Percentiles rank a stretch among this genome's conserved stretches.
phyloP scores from a whole-genome alignment of 2,329 filamentous ascomycete genomes.

The Pseudocercospora fijiensis region DNA sequence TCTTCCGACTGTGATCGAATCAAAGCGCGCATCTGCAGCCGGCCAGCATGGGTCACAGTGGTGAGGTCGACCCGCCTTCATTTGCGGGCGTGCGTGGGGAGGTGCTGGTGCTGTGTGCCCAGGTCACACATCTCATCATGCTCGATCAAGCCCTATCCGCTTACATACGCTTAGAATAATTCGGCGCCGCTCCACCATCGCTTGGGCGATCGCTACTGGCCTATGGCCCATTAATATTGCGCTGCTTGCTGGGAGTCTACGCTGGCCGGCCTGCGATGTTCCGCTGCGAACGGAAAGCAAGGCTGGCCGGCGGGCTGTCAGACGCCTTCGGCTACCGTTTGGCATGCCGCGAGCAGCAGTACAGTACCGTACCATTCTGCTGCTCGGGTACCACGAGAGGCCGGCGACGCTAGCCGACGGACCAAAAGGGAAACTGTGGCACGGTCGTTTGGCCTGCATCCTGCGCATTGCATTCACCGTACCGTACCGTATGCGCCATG shows the following conservation, averaged over 20 bases:
- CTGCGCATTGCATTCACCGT: slow-evolving; percentile 19
- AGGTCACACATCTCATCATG: slow-evolving; percentile 11
- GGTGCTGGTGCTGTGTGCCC: slow-evolving; percentile 7
- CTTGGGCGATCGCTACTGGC: slow-evolving; percentile 5
- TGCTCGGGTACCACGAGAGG: slow-evolving; percentile 19
- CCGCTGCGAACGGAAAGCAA: background rate
- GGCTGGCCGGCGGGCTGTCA: background rate
- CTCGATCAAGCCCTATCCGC: slow-evolving; percentile 14
- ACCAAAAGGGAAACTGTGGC: slow-evolving; percentile 14
- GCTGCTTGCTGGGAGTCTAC: background rate
- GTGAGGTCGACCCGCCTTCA: slow-evolving; percentile 7
- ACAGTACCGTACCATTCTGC: slow-evolving; percentile 65
- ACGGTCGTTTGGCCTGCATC: slow-evolving; percentile 19
- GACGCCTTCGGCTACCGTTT: slow-evolving; percentile 13
- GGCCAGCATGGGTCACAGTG: slow-evolving; percentile 16
- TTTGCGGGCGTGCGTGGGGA: slow-evolving; percentile 12
- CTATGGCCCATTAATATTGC: no score
- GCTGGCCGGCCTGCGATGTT: background rate
- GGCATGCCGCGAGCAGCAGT: slow-evolving; percentile 10
- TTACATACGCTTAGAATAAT: slow-evolving; percentile 14
- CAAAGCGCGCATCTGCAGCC: slow-evolving; percentile 1
- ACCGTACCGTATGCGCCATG: no score
- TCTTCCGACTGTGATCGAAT: slow-evolving; percentile 22
- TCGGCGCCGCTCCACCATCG: slow-evolving; percentile 15
- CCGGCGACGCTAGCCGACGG: slow-evolving; percentile 1